A percentile compares a stretch with the other conserved stretches of the same genome.
Evolutionary conservation across 306 rosid species (phyloP).

Genomic region (Psophocarpus tetragonolobus): DNA sequence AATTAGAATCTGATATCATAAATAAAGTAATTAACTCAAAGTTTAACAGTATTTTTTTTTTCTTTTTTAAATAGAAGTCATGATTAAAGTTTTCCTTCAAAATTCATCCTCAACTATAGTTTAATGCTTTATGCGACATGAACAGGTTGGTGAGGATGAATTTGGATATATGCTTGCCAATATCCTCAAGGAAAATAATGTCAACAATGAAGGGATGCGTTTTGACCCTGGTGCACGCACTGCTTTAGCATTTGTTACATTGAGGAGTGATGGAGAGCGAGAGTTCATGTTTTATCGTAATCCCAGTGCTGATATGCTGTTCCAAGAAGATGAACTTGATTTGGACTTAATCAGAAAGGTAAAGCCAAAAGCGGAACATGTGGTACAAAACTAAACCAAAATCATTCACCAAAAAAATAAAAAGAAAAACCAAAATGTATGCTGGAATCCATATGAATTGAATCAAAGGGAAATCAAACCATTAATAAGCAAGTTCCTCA

Average conservation of each 20-base stretch:
- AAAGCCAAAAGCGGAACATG: slow-evolving; percentile 25
- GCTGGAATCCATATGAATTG: neutral
- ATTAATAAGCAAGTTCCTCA: slow-evolving; percentile 7
- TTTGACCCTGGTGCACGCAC: slow-evolving; percentile 96
- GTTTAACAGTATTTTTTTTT: neutral
- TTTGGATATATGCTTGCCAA: slow-evolving; percentile 96
- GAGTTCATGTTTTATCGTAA: slow-evolving; percentile 99
- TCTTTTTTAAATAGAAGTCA: slow-evolving; percentile 10
- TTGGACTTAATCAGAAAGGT: slow-evolving; percentile 77
- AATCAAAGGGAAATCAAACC: neutral
- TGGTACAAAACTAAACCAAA: slow-evolving; percentile 1
- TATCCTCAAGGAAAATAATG: slow-evolving; percentile 85
- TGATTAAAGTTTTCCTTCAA: slow-evolving; percentile 14
- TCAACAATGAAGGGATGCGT: slow-evolving; percentile 78
- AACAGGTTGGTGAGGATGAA: slow-evolving; percentile 96
- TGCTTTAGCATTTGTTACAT: slow-evolving; percentile 94
- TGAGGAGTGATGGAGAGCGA: slow-evolving; percentile 86
- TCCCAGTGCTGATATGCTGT: slow-evolving; percentile 98
- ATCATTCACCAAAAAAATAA: too few species aligned
- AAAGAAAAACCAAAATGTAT: slow-evolving; percentile 2
- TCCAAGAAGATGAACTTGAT: slow-evolving; percentile 81
- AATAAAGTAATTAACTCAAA: neutral
- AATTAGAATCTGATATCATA: slow-evolving; percentile 12
- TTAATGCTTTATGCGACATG: slow-evolving; percentile 23
- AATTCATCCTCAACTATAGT: neutral